phyloP scores from a whole-genome alignment of 495 filamentous ascomycete species.

The Penicillium turbatum region DNA sequence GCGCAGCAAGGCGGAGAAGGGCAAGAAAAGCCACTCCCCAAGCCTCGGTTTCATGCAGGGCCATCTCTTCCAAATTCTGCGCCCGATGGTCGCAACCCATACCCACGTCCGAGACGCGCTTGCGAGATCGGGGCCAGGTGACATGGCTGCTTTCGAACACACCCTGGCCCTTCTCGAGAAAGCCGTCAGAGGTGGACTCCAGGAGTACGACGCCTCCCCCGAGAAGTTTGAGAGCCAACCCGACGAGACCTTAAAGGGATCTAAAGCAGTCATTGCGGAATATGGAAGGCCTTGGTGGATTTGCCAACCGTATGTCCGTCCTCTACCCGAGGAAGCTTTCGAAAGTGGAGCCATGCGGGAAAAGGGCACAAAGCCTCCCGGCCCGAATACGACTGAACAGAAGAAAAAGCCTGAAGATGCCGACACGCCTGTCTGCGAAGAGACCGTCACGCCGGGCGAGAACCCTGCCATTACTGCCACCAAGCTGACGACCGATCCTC shows the following conservation, averaged over 20 bases:
- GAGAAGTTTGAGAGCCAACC: conserved; percentile 47
- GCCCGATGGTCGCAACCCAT: conserved; percentile 71
- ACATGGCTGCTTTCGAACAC: conserved; percentile 67
- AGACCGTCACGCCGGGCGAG: conserved; percentile 10
- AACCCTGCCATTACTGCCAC: conserved; percentile 12
- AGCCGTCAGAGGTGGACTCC: conserved; percentile 65
- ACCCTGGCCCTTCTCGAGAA: conserved; percentile 64
- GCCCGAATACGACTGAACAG: conserved; percentile 19
- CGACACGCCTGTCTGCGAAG: conserved; percentile 14
- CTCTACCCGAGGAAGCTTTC: conserved; percentile 82
- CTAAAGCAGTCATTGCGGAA: conserved; percentile 60
- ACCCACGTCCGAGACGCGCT: conserved; percentile 79
- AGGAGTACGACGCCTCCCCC: conserved; percentile 63
- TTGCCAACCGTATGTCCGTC: conserved; percentile 85
- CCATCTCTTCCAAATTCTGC: conserved; percentile 88
- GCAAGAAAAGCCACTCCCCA: conserved; percentile 52
- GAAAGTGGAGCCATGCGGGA: conserved; percentile 70
- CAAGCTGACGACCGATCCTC: conserved; percentile 30
- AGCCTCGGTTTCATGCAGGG: conserved; percentile 82
- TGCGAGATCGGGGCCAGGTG: conserved; percentile 58
- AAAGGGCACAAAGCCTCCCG: conserved; percentile 51
- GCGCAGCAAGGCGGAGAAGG: conserved; percentile 34
- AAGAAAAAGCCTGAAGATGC: conserved; percentile 13
- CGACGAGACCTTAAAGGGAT: conserved; percentile 45
- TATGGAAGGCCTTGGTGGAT: conserved; percentile 87